phyloP scores from a whole-genome alignment of 176 grass and related monocot species.

The Tuctoria greenei region DNA sequence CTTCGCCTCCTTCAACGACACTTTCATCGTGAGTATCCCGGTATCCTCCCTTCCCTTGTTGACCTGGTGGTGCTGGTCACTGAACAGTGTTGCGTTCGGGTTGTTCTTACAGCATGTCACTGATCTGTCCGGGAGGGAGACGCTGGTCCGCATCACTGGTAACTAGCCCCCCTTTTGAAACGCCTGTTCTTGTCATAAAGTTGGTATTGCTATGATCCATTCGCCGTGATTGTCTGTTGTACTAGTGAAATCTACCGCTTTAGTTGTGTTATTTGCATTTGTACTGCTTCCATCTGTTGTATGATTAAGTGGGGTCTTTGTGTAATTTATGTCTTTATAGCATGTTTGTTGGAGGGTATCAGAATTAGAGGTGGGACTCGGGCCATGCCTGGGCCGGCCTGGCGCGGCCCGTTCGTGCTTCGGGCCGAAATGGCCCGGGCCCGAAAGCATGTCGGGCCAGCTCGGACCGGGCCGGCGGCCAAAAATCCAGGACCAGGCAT shows the following conservation, averaged over 20 bases:
- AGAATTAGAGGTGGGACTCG: no score
- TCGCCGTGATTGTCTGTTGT: not conserved
- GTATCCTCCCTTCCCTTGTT: not conserved
- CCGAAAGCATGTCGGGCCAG: no score
- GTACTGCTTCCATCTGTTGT: not conserved
- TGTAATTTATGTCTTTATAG: not conserved
- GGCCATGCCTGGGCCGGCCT: no score
- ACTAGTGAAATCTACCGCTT: not conserved
- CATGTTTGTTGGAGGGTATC: not conserved
- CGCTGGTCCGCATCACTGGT: conserved; percentile 91
- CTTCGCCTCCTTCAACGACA: conserved; percentile 77
- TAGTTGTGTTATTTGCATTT: not conserved
- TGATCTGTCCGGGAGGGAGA: conserved; percentile 88
- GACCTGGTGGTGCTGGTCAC: not conserved
- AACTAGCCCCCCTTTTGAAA: not conserved
- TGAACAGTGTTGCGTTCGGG: not conserved
- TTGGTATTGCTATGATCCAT: not conserved
- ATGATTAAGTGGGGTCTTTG: no score
- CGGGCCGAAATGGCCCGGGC: no score
- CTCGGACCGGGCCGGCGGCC: no score
- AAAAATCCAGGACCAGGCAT: no score
- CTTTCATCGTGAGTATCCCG: conserved; percentile 64
- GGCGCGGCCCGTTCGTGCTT: no score
- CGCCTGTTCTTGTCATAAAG: not conserved
- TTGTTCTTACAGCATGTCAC: conserved; percentile 74